A percentile compares a stretch with the other conserved stretches of the same genome.
phyloP scores from a whole-genome alignment of 1,284 basidiomycete genomes.

The Thelephora terrestris region DNA sequence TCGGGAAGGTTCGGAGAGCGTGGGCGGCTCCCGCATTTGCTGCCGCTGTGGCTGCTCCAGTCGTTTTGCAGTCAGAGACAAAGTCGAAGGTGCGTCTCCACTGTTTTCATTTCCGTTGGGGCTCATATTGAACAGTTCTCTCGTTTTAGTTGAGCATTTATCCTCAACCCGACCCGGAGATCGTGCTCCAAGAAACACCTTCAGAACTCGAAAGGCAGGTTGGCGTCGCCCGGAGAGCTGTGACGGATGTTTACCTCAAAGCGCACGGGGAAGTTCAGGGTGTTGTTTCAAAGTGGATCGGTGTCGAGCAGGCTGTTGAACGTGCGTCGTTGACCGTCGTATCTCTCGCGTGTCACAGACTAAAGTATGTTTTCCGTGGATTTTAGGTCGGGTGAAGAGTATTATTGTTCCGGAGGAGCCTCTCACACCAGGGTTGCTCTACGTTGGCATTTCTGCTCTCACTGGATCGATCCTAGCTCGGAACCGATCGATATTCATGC shows the following conservation, averaged over 20 bases:
- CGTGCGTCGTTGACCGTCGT: constrained; percentile 38
- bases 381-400: constrained; percentile 73
- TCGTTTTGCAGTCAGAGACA: too few relatives aligned
- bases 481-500: constrained; percentile 56
- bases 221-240: constrained; percentile 49
- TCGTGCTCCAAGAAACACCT: constrained; percentile 62
- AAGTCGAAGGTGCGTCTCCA: too few relatives aligned
- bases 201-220: constrained; percentile 68
- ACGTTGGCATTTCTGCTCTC: constrained; percentile 81
- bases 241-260: constrained; percentile 42
- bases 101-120: too few relatives aligned
- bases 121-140: too few relatives aligned
- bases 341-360: neutral
- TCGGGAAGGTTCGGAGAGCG: too few relatives aligned
- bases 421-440: constrained; percentile 78
- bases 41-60: too few relatives aligned
- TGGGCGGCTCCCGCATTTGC: too few relatives aligned
- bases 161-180: constrained; percentile 42
- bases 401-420: constrained; percentile 72
- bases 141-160: constrained; percentile 41
- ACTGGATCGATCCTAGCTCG: constrained; percentile 81
- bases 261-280: constrained; percentile 57
- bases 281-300: constrained; percentile 71
- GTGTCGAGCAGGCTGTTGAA: constrained; percentile 73
- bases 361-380: neutral